phyloP scores from a whole-genome alignment of 2,329 filamentous ascomycete species.

The Gaeumannomyces tritici region DNA sequence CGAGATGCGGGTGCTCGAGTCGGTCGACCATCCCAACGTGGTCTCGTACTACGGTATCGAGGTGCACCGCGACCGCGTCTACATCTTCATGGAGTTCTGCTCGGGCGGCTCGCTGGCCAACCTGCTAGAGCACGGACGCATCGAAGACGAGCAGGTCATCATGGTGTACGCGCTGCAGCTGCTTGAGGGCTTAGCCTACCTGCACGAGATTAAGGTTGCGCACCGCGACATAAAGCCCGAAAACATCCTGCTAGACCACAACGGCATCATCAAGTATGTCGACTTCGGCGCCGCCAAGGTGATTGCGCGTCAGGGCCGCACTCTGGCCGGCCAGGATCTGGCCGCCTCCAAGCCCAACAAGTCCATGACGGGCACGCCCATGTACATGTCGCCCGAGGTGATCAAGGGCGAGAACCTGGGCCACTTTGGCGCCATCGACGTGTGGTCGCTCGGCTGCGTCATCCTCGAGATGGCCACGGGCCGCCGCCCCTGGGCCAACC shows the following conservation, averaged over 20 bases:
- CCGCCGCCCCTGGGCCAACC: slow-evolving; percentile 82
- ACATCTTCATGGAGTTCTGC: slow-evolving; percentile 99
- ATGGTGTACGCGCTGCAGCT: slow-evolving; percentile 95
- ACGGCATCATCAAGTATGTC: slow-evolving; percentile 97
- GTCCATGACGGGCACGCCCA: slow-evolving; percentile 94
- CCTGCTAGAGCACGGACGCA: slow-evolving; percentile 86
- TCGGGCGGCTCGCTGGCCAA: slow-evolving; percentile 86
- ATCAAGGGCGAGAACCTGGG: slow-evolving; percentile 82
- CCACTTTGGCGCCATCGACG: slow-evolving; percentile 78
- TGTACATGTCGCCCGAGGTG: slow-evolving; percentile 99
- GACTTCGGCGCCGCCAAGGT: slow-evolving; percentile 97
- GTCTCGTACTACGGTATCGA: slow-evolving; percentile 98
- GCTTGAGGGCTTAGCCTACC: slow-evolving; percentile 84
- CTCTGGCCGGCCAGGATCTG: slow-evolving; percentile 56
- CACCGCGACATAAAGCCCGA: slow-evolving; percentile 98
- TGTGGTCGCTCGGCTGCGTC: slow-evolving; percentile 95
- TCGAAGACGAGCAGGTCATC: slow-evolving; percentile 95
- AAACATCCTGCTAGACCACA: slow-evolving; percentile 93
- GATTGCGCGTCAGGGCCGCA: slow-evolving; percentile 87
- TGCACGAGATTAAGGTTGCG: slow-evolving; percentile 85
- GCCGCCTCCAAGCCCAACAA: slow-evolving; percentile 56
- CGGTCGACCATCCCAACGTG: slow-evolving; percentile 93
- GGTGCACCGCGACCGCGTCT: slow-evolving; percentile 97
- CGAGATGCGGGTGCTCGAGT: slow-evolving; percentile 93
- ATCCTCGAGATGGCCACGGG: slow-evolving; percentile 97